These are phyloP conservation scores for Anethum foeniculum DNA, from an alignment of 140 eudicot species.

Conservation along the genomic window DNA sequence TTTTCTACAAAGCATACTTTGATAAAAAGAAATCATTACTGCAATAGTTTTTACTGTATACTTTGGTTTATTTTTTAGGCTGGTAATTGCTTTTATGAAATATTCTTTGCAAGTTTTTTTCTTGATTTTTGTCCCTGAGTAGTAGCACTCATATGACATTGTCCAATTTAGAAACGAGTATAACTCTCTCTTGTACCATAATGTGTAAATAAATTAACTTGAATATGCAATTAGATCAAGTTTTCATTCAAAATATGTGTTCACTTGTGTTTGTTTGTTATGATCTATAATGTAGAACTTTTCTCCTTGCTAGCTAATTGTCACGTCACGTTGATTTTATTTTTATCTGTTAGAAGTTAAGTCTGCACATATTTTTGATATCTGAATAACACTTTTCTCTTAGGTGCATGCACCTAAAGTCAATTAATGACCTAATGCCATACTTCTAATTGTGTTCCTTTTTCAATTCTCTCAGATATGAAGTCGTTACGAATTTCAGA, in stretches of 20 bases:
- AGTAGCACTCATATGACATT: background rate
- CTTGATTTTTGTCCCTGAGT: background rate
- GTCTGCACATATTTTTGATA: background rate
- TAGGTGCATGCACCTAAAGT: background rate
- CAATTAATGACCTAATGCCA: background rate
- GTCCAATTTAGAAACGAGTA: background rate
- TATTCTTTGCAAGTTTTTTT: too few relatives aligned
- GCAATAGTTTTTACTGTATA: background rate
- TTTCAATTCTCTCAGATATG: background rate
- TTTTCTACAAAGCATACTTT: too few relatives aligned
- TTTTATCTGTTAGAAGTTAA: background rate
- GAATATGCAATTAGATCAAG: background rate
- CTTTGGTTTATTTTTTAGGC: background rate
- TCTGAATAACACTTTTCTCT: too few relatives aligned
- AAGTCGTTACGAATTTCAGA: conserved; percentile 4
- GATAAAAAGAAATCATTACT: too few relatives aligned
- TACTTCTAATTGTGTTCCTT: background rate
- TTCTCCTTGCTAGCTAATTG: background rate
- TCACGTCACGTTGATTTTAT: background rate
- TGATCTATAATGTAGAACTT: background rate
- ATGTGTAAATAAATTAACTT: background rate
- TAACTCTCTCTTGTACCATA: background rate
- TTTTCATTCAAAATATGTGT: background rate
- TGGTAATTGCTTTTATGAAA: background rate
- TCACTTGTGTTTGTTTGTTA: background rate